A percentile compares a stretch with the other conserved stretches of the same genome.
Conservation (phyloP, 176 grass and related monocot genomes). For the Oryza glaberrima region DNA sequence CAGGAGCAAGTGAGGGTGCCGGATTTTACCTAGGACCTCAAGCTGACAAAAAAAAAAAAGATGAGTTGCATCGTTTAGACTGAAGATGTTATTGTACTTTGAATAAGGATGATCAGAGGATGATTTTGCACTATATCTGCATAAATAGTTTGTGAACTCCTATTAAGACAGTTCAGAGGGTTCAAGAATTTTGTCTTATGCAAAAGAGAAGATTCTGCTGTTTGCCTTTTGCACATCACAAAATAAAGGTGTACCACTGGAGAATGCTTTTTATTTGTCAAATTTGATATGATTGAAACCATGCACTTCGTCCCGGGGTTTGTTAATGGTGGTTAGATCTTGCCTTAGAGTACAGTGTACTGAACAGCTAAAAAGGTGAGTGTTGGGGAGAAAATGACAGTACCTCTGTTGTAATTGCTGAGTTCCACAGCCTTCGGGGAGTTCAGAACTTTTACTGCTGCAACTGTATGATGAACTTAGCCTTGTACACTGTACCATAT, state of each 20-base stretch:
- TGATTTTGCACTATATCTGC: not conserved
- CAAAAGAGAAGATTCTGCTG: not conserved
- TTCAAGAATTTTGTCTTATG: too few species aligned
- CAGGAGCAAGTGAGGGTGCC: conserved; percentile 78
- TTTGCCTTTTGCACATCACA: not conserved
- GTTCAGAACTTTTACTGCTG: conserved; percentile 84
- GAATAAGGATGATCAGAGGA: conserved; percentile 13
- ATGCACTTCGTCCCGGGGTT: not conserved
- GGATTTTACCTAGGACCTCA: conserved; percentile 79
- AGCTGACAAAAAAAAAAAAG: conserved; percentile 56
- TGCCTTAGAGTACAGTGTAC: not conserved
- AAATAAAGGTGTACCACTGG: not conserved
- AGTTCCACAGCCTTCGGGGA: conserved; percentile 61
- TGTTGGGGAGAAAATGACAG: not conserved
- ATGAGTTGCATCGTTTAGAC: not conserved
- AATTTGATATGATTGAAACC: not conserved
- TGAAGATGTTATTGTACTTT: conserved; percentile 7
- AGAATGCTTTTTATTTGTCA: not conserved
- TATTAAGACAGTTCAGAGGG: not conserved
- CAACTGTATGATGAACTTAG: conserved; percentile 68
- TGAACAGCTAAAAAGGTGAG: not conserved
- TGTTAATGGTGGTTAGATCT: not conserved
- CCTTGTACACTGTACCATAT: conserved; percentile 90
- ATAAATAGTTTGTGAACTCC: not conserved
- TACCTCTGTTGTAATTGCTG: conserved; percentile 93